Base-by-base conservation (phyloP, 2,329 filamentous ascomycete genomes). In the Calonectria pauciramosa region DNA sequence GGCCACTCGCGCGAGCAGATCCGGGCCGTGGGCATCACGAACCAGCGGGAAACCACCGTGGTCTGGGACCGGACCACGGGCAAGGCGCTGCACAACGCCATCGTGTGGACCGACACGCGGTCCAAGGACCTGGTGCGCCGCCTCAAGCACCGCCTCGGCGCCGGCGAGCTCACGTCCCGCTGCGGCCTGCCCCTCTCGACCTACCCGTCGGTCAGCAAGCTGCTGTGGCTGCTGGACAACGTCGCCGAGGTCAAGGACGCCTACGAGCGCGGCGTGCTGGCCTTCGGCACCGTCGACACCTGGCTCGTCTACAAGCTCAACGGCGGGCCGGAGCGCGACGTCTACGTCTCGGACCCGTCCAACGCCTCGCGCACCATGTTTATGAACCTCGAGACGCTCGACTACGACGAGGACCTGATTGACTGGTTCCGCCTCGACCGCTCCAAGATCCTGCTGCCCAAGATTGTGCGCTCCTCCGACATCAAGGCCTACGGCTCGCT, bases 41-140 rank as follows among this genome's bases (percentile, higher is more conserved):
- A 95, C 84, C 95, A 97, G 87, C 90, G 95, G 82, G 95, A 97
- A 85, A 96, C 95, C 9, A 94, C 93, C 3, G 88, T 96, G 1
- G 92, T 95, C 69, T 96, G 94, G 94, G 94, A 96, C 83, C 91
- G 89, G 82, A 90, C 92, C 78, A 96, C 94, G 0, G 95, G 95
- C 65, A 91, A 96, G 83, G 91, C 94, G 11, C 87, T 97, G 49
- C 90, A 96, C 87, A 95, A 96, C 82, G 94, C 94, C 75, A 95
- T 97, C 76, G 94, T 94, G 70, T 96, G 95, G 94, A 94, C 95
- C 49, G 95, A 97, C 82, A 96, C 94, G n/a, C 89, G 95, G 69
- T 93, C 94, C 63, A 90, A 92, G 77, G 89, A 90, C 69, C 87
- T 96, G 64, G 94, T 95, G 13, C 91, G 94, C 74, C 92, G 95